Evolutionary conservation across 768 basidiomycete genomes (phyloP), one percentile per base, ranked within the genome.

Genomic region (Russula lepida): DNA sequence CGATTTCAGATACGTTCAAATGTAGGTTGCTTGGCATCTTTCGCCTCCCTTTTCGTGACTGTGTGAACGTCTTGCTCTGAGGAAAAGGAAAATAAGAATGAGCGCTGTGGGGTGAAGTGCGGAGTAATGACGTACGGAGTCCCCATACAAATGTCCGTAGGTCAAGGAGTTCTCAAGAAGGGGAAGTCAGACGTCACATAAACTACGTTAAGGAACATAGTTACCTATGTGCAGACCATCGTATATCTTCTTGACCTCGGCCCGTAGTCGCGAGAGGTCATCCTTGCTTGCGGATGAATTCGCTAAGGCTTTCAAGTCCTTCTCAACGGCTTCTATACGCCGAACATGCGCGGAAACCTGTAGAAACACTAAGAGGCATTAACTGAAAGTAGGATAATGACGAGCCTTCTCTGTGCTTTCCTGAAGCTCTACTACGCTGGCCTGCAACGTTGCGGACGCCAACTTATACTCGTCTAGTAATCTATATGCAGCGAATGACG

Each of bases 381-480:
- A 6, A 47, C 27, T 27, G 6, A n/a, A 43, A 41, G 39, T 4
- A 41, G 52, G 33, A 23, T 0, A 50, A 44, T 19, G 46, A 65
- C 69, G 15, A 59, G 85, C 92, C 81, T 92, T 88, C 68, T 86
- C 84, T 0, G 92, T 94, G 69, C 86, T 92, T 28, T 80, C 74
- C 72, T 92, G 87, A 58, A 97, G 75, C 67, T 94, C 90, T 66
- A 91, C 86, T 17, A 95, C 89, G 70, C 91, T 93, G 23, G 86
- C 83, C 73, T 94, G 88, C 53, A 97, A 74, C 30, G 89, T 82
- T n/a, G 88, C 85, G 4, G 92, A 92, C 32, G 93, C 92, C 46
- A 80, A 76, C 73, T 92, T 90, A 73, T 94, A 93, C 75, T 95
- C 94, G 64, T 95, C 92, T 50, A 95, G 74, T 21, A 97, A 78